A percentile compares a stretch with the other conserved stretches of the same genome.
Evolutionary conservation across 1,284 basidiomycete species (phyloP).

Genomic region (Thelephora terrestris): DNA sequence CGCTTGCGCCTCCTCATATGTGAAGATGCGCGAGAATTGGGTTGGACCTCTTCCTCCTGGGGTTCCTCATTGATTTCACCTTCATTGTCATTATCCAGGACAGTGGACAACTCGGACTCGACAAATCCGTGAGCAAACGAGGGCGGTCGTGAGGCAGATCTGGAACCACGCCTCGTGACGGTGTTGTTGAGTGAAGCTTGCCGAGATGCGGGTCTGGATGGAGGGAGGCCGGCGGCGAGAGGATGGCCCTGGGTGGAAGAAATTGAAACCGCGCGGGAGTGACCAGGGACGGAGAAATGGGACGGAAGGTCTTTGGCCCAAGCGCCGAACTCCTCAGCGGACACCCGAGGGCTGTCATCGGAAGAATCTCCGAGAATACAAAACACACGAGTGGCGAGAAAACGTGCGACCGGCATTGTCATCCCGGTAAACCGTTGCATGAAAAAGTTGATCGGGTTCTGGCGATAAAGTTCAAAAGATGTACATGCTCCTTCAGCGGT

Average conservation of each 20-base stretch:
- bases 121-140: conserved; percentile 49
- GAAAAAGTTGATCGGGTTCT: conserved; percentile 78
- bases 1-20: conserved; percentile 71
- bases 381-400: conserved; percentile 81
- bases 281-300: conserved; percentile 38
- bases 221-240: conserved; percentile 44
- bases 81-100: conserved; percentile 21
- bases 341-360: conserved; percentile 52
- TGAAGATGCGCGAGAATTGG: conserved; percentile 44
- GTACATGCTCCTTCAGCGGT: conserved; percentile 68
- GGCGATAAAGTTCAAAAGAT: conserved; percentile 79
- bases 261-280: conserved; percentile 42
- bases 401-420: conserved; percentile 78
- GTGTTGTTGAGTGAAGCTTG: conserved; percentile 36
- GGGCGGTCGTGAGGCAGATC: conserved; percentile 49
- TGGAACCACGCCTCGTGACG: conserved; percentile 37
- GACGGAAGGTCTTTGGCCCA: conserved; percentile 81
- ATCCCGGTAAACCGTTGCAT: conserved; percentile 89
- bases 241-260: conserved; percentile 51
- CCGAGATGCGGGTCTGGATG: conserved; percentile 58
- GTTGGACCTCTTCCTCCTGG: conserved; percentile 24
- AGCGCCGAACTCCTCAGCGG: conserved; percentile 75
- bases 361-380: conserved; percentile 61
- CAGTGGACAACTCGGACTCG: conserved; percentile 8
- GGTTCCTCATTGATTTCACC: conserved; percentile 15